phyloP scores from a whole-genome alignment of 805 yeast species.

The Saccharomycopsis guyanensis region DNA sequence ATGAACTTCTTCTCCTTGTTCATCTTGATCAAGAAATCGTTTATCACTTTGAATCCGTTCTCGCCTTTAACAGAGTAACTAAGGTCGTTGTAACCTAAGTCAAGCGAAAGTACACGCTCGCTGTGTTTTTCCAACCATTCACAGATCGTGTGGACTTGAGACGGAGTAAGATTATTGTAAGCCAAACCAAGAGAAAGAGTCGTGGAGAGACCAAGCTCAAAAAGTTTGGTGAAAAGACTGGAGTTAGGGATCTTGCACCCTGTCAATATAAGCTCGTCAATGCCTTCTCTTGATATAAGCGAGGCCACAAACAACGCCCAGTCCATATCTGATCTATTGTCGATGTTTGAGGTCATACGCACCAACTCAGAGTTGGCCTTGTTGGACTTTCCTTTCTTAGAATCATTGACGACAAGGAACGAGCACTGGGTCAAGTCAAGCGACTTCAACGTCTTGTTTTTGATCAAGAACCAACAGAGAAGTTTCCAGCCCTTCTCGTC shows the following conservation, averaged over 20 bases:
- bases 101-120: slow-evolving; percentile 55
- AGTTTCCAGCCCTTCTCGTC: slow-evolving; percentile 74
- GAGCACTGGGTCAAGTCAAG: slow-evolving; percentile 58
- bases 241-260: slow-evolving; percentile 61
- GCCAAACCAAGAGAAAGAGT: slow-evolving; percentile 74
- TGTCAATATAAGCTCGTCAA: slow-evolving; percentile 71
- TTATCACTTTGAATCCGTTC: slow-evolving; percentile 7
- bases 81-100: slow-evolving; percentile 75
- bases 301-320: slow-evolving; percentile 80
- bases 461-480: slow-evolving; percentile 68
- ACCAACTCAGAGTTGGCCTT: slow-evolving; percentile 16
- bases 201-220: slow-evolving; percentile 52
- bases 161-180: slow-evolving; percentile 53
- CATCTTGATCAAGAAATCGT: not conserved
- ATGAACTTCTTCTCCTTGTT: slow-evolving; percentile 12
- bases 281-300: slow-evolving; percentile 62
- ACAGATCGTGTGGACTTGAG: slow-evolving; percentile 52
- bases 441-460: slow-evolving; percentile 48
- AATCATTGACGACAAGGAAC: slow-evolving; percentile 26
- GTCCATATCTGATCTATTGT: slow-evolving; percentile 61
- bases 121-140: slow-evolving; percentile 43
- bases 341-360: slow-evolving; percentile 33
- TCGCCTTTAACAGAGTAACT: slow-evolving; percentile 29
- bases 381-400: not conserved
- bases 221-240: slow-evolving; percentile 50